Percentiles rank a stretch among this genome's conserved stretches.
These are phyloP conservation scores for Pisolithus marmoratus DNA, from an alignment of 768 basidiomycete species.

Conservation along the genomic window DNA sequence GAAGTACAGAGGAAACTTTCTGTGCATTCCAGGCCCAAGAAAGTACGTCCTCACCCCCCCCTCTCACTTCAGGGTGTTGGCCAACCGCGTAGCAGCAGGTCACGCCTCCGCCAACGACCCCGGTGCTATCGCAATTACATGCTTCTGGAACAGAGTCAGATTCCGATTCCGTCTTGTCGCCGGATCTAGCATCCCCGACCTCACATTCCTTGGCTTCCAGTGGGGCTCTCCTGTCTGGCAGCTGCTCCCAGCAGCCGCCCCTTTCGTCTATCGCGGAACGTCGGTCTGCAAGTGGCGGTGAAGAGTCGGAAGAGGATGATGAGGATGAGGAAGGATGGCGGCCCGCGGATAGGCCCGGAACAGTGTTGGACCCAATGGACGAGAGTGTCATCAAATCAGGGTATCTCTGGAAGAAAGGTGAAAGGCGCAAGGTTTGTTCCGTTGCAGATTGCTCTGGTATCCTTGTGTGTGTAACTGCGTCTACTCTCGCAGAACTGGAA, in stretches of 20 bases:
- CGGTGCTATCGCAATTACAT: slow-evolving; percentile 23
- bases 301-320: slow-evolving; percentile 75
- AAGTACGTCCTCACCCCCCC: slow-evolving; percentile 27
- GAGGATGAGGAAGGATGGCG: slow-evolving; percentile 36
- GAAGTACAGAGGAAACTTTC: slow-evolving; percentile 86
- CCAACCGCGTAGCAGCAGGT: background rate
- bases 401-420: slow-evolving; percentile 97
- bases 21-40: slow-evolving; percentile 56
- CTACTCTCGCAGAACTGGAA: slow-evolving; percentile 78
- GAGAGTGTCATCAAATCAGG: slow-evolving; percentile 83
- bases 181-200: slow-evolving; percentile 42
- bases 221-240: slow-evolving; percentile 24
- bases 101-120: slow-evolving; percentile 12
- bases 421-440: slow-evolving; percentile 82
- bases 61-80: background rate
- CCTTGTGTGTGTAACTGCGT: background rate
- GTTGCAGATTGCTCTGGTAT: background rate
- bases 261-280: slow-evolving; percentile 77
- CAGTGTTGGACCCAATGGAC: slow-evolving; percentile 37
- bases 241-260: slow-evolving; percentile 39
- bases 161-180: slow-evolving; percentile 64
- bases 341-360: background rate
- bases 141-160: slow-evolving; percentile 83
- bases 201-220: slow-evolving; percentile 31
- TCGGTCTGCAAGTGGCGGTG: slow-evolving; percentile 60